Percentiles rank a stretch among this genome's conserved stretches.
Conservation (phyloP, 495 filamentous ascomycete genomes). For the Aspergillus carlsbadensis region DNA sequence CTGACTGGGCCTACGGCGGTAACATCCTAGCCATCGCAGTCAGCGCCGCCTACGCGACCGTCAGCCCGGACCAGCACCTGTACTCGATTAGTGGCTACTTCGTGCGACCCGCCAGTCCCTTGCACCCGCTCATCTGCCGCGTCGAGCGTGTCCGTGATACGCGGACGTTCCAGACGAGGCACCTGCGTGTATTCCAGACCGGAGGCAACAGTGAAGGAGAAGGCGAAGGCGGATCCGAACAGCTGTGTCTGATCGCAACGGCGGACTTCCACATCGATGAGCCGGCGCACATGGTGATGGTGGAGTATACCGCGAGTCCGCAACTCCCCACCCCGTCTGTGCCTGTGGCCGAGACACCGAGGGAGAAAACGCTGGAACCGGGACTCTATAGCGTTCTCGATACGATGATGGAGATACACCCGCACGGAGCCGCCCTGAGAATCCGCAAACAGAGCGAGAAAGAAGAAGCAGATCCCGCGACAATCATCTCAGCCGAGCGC, state of each 20-base stretch:
- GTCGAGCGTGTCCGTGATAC: slow-evolving; percentile 10
- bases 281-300: slow-evolving; percentile 14
- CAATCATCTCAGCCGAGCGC: no score
- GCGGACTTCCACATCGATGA: slow-evolving; percentile 20
- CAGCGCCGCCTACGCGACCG: slow-evolving; percentile 15
- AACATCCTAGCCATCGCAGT: slow-evolving; percentile 17
- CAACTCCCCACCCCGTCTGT: neutral
- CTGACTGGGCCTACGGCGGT: slow-evolving; percentile 10
- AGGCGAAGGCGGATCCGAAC: neutral
- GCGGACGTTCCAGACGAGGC: slow-evolving; percentile 12
- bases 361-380: neutral
- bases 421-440: no score
- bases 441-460: no score
- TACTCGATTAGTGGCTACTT: slow-evolving; percentile 15
- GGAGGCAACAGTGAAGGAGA: no score
- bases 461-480: neutral
- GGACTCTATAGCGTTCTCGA: slow-evolving; percentile 3
- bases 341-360: neutral
- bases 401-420: neutral
- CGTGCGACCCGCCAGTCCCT: slow-evolving; percentile 7
- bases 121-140: slow-evolving; percentile 7
- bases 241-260: slow-evolving; percentile 14
- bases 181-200: slow-evolving; percentile 9
- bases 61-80: slow-evolving; percentile 8
- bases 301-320: slow-evolving; percentile 7